phyloP scores from a whole-genome alignment of 1,284 basidiomycete genomes.

The Naganishia sp. region DNA sequence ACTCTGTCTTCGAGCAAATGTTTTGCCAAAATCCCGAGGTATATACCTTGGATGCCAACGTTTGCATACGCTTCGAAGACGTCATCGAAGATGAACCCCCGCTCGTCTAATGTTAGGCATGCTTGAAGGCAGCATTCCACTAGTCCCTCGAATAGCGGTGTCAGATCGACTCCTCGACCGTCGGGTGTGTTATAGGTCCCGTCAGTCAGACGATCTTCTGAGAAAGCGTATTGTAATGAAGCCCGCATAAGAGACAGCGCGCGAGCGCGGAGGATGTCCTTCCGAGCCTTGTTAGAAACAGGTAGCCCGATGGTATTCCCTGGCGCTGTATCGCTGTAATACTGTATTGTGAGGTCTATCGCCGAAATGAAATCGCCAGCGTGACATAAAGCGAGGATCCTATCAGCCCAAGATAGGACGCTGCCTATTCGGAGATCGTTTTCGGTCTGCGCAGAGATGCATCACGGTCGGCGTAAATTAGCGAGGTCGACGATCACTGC shows the following conservation, averaged over 20 bases:
- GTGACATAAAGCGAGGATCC: slow-evolving; percentile 79
- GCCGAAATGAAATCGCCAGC: slow-evolving; percentile 86
- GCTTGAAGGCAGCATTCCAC: slow-evolving; percentile 79
- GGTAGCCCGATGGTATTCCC: slow-evolving; percentile 89
- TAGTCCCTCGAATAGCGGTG: slow-evolving; percentile 82
- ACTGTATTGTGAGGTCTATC: slow-evolving; percentile 79
- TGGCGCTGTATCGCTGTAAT: slow-evolving; percentile 77
- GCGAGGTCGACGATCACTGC: not conserved
- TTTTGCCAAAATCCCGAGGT: slow-evolving; percentile 76
- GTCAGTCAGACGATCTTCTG: slow-evolving; percentile 89
- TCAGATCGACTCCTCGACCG: slow-evolving; percentile 88
- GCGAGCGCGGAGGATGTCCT: slow-evolving; percentile 71
- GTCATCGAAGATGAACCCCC: slow-evolving; percentile 87
- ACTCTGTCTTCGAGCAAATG: slow-evolving; percentile 78
- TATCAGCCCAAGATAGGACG: slow-evolving; percentile 92
- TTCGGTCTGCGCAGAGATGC: slow-evolving; percentile 44
- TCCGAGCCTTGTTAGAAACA: slow-evolving; percentile 64
- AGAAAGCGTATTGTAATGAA: slow-evolving; percentile 86
- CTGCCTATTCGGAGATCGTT: slow-evolving; percentile 75
- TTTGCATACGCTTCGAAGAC: slow-evolving; percentile 87
- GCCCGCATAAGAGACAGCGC: slow-evolving; percentile 63
- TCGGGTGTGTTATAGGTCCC: slow-evolving; percentile 77
- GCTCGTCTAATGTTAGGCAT: slow-evolving; percentile 75
- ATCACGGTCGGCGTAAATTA: not conserved
- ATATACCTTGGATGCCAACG: slow-evolving; percentile 82